phyloP scores from a whole-genome alignment of 306 rosid species.

The Alnus rubra region DNA sequence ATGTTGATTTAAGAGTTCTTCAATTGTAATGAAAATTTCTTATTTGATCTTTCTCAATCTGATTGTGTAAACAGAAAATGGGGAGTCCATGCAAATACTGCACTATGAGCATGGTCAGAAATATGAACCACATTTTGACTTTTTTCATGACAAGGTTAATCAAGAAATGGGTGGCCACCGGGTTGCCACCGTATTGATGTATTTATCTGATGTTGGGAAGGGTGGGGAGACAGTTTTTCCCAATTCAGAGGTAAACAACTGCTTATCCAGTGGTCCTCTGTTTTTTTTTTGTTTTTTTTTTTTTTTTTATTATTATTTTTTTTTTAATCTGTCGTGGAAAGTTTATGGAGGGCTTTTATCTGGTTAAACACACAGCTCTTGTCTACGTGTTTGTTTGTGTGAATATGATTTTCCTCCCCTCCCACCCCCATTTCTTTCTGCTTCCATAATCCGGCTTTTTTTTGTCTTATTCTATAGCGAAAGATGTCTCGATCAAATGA shows the following conservation, averaged over 20 bases:
- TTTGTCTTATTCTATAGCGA: conserved; percentile 41
- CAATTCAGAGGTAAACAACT: conserved; percentile 54
- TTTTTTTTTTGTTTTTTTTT: background rate
- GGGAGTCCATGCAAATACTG: conserved; percentile 82
- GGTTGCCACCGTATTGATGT: conserved; percentile 88
- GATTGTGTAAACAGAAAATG: conserved; percentile 61
- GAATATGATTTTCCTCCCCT: background rate
- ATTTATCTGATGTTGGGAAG: conserved; percentile 78
- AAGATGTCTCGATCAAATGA: conserved; percentile 50
- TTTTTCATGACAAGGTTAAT: conserved; percentile 82
- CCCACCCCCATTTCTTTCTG: too few species aligned
- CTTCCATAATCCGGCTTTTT: background rate
- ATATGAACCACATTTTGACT: conserved; percentile 90
- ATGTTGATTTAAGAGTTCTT: conserved; percentile 10
- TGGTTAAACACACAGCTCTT: background rate
- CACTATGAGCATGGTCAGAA: conserved; percentile 88
- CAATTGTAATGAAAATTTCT: background rate
- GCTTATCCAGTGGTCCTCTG: background rate
- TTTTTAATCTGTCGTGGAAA: background rate
- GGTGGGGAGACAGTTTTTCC: conserved; percentile 98
- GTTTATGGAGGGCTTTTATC: background rate
- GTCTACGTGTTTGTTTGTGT: background rate
- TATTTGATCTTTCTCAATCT: background rate
- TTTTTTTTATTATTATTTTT: background rate
- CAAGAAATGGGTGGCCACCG: conserved; percentile 86